Percentiles rank a stretch among this genome's conserved stretches.
These are phyloP conservation scores for Aristolochia fimbriata DNA, from an alignment of 164 flowering plant genomes.

Conservation along the genomic window DNA sequence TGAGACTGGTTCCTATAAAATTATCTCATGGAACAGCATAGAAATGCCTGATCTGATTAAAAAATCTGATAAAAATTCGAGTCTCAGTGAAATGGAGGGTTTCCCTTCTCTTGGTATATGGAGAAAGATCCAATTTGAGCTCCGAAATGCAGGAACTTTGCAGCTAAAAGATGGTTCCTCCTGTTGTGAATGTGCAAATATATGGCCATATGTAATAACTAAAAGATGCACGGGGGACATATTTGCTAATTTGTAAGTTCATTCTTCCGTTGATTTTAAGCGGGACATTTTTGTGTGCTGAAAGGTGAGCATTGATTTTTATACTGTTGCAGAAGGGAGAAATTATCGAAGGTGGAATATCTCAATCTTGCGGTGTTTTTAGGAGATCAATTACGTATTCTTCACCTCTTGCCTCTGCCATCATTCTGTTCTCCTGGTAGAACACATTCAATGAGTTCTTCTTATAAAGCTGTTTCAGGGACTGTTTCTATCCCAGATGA, in stretches of 20 bases:
- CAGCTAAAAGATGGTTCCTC: conserved; percentile 14
- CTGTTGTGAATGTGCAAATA: conserved; percentile 19
- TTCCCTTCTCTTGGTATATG: conserved; percentile 62
- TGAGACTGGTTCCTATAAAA: conserved; percentile 48
- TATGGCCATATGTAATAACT: conserved; percentile 81
- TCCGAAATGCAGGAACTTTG: conserved; percentile 28
- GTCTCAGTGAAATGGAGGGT: conserved; percentile 17
- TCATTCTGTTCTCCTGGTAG: conserved; percentile 13
- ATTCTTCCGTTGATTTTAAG: not conserved
- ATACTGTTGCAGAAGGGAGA: conserved; percentile 55
- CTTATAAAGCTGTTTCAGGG: conserved; percentile 15
- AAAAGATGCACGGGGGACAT: conserved; percentile 78
- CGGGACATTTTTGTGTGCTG: not conserved
- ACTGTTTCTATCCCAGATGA: conserved; percentile 32
- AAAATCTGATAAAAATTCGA: conserved; percentile 23
- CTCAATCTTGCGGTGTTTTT: conserved; percentile 65
- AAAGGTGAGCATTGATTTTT: not conserved
- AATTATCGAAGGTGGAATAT: conserved; percentile 42
- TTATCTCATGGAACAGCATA: conserved; percentile 76
- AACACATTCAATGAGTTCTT: conserved; percentile 1
- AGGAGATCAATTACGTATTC: conserved; percentile 72
- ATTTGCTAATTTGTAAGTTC: conserved; percentile 70
- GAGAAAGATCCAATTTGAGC: conserved; percentile 57
- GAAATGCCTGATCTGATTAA: conserved; percentile 55
- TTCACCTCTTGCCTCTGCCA: conserved; percentile 69